Base-by-base conservation (phyloP, 140 eudicot genomes). In the Ambrosia hybrid region DNA sequence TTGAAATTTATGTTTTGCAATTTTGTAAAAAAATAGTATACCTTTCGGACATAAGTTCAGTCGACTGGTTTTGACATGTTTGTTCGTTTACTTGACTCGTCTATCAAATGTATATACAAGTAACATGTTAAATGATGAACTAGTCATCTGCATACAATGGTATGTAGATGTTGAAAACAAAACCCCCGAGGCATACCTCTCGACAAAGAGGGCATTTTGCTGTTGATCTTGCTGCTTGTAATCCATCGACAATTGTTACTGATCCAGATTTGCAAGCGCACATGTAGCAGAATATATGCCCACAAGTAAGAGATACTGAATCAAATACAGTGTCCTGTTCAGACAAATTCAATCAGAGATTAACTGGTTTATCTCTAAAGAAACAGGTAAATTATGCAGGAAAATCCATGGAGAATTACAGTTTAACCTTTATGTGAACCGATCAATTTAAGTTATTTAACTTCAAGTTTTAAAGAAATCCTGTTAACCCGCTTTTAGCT, bases 161-260 rank as follows among this genome's bases (percentile, higher is more conserved):
- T 39, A 1, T 39, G 45, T 39, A 39, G 45, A 39, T 1, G 45
- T 39, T 39, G 0, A n/a, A n/a, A n/a, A n/a, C 5, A 46, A 39
- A 39, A 41, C 4, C 8, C 48, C 11, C 8, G n/a, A 71, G 4
- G 9, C 9, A 9, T 76, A 88, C 96, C 86, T 86, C 91, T 36
- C 96, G 93, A 78, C 96, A 93, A 14, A 90, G 83, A 56, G 96
- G 88, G 52, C 98, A 93, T 81, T 88, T 93, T 77, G 85, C 71
- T 38, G 75, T 85, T 12, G 83, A 62, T 16, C 72, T 65, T 53
- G 91, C 87, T 39, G 82, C 88, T 71, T 84, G 77, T 45, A 93
- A 78, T 65, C 97, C 98, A 38, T 90, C 97, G 13, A 93, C 89
- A 36, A 90, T 84, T 30, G 34, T 30, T 30, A 30, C 34, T 30